These are phyloP conservation scores for Barnettozyma hawaiiensis DNA, from an alignment of 1,139 yeast species.

Conservation along the genomic window DNA sequence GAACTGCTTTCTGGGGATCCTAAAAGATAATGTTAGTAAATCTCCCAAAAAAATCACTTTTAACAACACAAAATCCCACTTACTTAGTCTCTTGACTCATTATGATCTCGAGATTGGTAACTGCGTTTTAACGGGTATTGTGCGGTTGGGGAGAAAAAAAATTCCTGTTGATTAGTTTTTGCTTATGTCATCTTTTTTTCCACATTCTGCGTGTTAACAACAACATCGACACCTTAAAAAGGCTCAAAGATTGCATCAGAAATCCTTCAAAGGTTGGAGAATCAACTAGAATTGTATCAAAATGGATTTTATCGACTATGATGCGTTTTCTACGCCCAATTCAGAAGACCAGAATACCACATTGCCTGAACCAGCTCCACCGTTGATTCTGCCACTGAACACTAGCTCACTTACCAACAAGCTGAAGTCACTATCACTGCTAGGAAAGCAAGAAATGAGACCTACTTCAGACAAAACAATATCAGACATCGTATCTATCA, in stretches of 20 bases:
- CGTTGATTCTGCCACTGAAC: slow-evolving; percentile 22
- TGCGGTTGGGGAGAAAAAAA: too few relatives aligned
- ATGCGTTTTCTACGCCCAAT: slow-evolving; percentile 13
- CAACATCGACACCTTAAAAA: neutral
- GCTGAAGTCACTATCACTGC: slow-evolving; percentile 20
- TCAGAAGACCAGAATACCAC: neutral
- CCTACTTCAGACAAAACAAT: neutral
- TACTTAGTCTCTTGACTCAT: neutral
- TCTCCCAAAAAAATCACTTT: neutral
- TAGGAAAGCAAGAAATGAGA: slow-evolving; percentile 11
- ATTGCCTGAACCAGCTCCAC: slow-evolving; percentile 26
- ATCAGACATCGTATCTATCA: slow-evolving; percentile 3
- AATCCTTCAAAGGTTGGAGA: neutral
- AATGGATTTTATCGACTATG: slow-evolving; percentile 26
- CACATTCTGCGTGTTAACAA: neutral
- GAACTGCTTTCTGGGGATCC: slow-evolving; percentile 36
- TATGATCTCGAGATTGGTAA: neutral
- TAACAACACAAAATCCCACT: neutral
- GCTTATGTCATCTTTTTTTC: neutral
- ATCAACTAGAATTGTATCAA: neutral
- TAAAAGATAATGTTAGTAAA: slow-evolving; percentile 11
- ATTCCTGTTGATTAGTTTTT: neutral
- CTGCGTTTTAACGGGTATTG: too few relatives aligned
- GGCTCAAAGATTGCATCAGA: neutral
- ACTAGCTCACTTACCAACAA: slow-evolving; percentile 18